These are phyloP conservation scores for Rhynchospora tenuis DNA, from an alignment of 176 grass and related monocot species.

Conservation along the genomic window DNA sequence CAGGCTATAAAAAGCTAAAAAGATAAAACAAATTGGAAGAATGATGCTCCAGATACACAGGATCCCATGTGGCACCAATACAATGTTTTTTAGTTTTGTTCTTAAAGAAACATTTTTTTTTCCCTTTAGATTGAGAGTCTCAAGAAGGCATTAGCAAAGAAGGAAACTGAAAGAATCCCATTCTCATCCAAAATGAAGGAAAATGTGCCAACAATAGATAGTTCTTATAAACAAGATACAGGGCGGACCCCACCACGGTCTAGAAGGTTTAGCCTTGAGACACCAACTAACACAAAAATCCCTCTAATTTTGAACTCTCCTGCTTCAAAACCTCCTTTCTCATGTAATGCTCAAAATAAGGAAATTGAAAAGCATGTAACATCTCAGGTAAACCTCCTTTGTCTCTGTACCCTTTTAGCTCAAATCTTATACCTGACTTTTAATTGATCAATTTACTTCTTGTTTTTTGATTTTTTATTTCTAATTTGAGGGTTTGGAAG, in stretches of 20 bases:
- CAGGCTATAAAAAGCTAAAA: neutral
- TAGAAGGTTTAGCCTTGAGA: conserved; percentile 73
- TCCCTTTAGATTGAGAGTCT: conserved; percentile 52
- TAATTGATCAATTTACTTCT: conserved; percentile 16
- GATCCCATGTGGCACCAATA: neutral
- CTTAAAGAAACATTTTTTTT: neutral
- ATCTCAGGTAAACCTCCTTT: neutral
- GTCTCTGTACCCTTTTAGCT: neutral
- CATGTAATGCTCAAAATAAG: conserved; percentile 26
- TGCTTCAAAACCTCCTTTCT: conserved; percentile 30
- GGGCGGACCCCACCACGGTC: conserved; percentile 47
- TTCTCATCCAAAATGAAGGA: conserved; percentile 54
- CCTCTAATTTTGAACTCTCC: conserved; percentile 22
- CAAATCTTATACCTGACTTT: neutral
- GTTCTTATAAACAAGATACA: conserved; percentile 35
- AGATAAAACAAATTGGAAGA: neutral
- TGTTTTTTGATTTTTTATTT: neutral
- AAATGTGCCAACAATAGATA: conserved; percentile 31
- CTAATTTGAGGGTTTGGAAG: neutral
- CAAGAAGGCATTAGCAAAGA: conserved; percentile 62
- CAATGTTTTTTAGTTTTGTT: neutral
- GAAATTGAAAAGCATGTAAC: conserved; percentile 11
- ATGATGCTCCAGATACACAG: neutral
- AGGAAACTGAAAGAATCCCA: conserved; percentile 38
- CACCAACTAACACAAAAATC: conserved; percentile 34